Conservation (phyloP, 805 yeast species). For the Grigorovia yakushimaensis region DNA sequence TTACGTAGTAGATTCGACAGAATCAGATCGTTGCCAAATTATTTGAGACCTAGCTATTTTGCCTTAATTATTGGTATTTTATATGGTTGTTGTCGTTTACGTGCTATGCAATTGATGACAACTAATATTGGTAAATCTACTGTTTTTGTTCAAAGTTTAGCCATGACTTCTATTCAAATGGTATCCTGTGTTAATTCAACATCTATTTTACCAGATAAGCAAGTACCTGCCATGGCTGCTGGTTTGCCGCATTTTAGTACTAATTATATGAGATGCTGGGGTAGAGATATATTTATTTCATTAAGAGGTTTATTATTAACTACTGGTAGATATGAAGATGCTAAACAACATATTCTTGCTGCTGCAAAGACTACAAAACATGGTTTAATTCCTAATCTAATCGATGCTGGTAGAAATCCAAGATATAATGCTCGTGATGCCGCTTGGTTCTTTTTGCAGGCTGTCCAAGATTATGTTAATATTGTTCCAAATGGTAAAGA, state of each 20-base stretch:
- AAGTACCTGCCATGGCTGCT: constrained; percentile 79
- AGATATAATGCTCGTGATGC: constrained; percentile 96
- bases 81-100: constrained; percentile 68
- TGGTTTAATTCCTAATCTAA: constrained; percentile 85
- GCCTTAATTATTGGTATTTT: constrained; percentile 73
- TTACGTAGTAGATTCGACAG: constrained; percentile 51
- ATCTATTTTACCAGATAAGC: constrained; percentile 55
- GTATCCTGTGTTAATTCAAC: constrained; percentile 64
- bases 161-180: constrained; percentile 82
- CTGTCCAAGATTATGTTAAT: constrained; percentile 72
- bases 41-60: constrained; percentile 78
- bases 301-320: constrained; percentile 72
- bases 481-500: constrained; percentile 58
- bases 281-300: constrained; percentile 88
- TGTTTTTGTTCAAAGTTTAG: constrained; percentile 66
- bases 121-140: constrained; percentile 49
- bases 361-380: constrained; percentile 90
- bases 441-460: constrained; percentile 86
- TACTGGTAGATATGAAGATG: constrained; percentile 70
- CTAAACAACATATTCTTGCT: constrained; percentile 69
- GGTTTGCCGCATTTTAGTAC: constrained; percentile 91
- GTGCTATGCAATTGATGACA: constrained; percentile 51
- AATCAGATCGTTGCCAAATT: constrained; percentile 61
- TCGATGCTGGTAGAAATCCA: constrained; percentile 90
- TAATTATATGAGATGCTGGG: constrained; percentile 97